phyloP scores from a whole-genome alignment of 768 basidiomycete genomes.

The Hygrophorus pudorinus region DNA sequence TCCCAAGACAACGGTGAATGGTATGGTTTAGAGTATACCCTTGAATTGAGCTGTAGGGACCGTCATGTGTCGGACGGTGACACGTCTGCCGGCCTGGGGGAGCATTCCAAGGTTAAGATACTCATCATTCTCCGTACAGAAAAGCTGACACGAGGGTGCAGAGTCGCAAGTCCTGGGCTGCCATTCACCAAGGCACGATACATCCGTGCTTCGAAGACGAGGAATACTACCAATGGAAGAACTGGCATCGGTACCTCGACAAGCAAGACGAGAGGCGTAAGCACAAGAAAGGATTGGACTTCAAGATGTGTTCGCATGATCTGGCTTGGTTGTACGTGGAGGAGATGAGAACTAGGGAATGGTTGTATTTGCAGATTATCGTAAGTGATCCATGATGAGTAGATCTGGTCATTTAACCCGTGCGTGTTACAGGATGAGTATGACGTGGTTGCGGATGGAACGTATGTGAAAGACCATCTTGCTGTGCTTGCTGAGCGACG shows the following conservation, averaged over 20 bases:
- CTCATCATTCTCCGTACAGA: not conserved
- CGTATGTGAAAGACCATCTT: slow-evolving; percentile 19
- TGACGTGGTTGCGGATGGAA: slow-evolving; percentile 17
- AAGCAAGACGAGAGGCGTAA: slow-evolving; percentile 23
- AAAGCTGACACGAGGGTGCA: slow-evolving; percentile 7
- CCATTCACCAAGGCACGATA: slow-evolving; percentile 26
- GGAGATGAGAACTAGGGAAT: too few species aligned
- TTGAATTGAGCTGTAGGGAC: slow-evolving; percentile 31
- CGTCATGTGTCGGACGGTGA: slow-evolving; percentile 20
- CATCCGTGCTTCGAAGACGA: slow-evolving; percentile 31
- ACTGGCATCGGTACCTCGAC: slow-evolving; percentile 35
- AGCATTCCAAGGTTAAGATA: slow-evolving; percentile 25
- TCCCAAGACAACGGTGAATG: slow-evolving; percentile 26
- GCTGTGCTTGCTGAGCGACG: slow-evolving; percentile 16
- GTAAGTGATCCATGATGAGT: not conserved
- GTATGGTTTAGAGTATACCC: slow-evolving; percentile 33
- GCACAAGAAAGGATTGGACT: slow-evolving; percentile 22
- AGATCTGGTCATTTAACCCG: not conserved
- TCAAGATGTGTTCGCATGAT: slow-evolving; percentile 22
- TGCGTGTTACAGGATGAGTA: slow-evolving; percentile 19
- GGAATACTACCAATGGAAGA: slow-evolving; percentile 33
- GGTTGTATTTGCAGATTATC: too few species aligned
- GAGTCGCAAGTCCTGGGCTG: slow-evolving; percentile 38
- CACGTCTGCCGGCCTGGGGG: slow-evolving; percentile 21
- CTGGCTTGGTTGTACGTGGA: slow-evolving; percentile 12